These are phyloP conservation scores for Dalbergia cultrata DNA, from an alignment of 306 rosid species.

Conservation along the genomic window DNA sequence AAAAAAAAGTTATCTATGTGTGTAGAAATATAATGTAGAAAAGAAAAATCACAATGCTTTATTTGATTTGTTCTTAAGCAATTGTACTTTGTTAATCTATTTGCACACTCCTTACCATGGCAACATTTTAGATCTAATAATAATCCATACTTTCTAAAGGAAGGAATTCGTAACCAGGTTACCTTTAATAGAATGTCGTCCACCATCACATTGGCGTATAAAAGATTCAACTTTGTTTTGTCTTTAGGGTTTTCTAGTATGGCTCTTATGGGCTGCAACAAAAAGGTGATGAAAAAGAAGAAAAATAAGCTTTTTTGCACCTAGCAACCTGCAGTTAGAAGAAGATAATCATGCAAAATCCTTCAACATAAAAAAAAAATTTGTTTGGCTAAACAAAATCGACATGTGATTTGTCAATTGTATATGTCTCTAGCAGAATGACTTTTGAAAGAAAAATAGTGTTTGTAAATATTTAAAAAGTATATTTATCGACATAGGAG, in stretches of 20 bases:
- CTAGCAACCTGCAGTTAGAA: background rate
- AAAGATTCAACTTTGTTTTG: constrained; percentile 64
- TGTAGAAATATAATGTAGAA: too few species aligned
- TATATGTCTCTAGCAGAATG: background rate
- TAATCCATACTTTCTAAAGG: background rate
- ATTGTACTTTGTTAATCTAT: too few species aligned
- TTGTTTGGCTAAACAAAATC: background rate
- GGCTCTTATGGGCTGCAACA: constrained; percentile 67
- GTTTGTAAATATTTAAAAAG: too few species aligned
- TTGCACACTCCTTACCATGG: too few species aligned
- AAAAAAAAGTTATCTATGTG: too few species aligned
- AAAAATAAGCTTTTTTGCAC: background rate
- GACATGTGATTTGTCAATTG: background rate
- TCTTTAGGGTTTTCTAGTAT: constrained; percentile 77
- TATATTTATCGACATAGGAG: too few species aligned
- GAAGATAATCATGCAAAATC: background rate
- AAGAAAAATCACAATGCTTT: too few species aligned
- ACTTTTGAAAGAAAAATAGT: too few species aligned
- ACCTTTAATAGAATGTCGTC: constrained; percentile 74
- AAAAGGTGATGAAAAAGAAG: background rate
- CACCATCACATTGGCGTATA: constrained; percentile 73
- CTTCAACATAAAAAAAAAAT: background rate
- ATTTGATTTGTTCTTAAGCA: too few species aligned
- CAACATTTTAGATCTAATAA: too few species aligned
- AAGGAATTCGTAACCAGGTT: background rate